Evolutionary conservation across 768 basidiomycete genomes (phyloP).

Genomic region (Neoboletus magnificus): DNA sequence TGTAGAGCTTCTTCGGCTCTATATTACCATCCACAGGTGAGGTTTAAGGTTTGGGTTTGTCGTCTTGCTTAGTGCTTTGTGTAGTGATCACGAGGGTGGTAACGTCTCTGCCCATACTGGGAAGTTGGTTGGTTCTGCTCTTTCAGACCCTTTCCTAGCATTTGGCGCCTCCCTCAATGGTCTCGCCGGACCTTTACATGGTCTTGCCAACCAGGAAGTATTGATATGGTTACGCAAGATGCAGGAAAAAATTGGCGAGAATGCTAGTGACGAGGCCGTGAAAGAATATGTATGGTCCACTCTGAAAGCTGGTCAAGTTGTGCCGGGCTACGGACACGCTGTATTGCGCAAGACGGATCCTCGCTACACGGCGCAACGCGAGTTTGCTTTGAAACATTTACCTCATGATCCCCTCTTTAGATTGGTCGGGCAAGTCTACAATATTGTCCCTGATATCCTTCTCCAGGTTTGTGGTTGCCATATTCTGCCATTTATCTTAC

Average conservation of each 20-base stretch:
- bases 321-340: conserved; percentile 89
- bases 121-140: conserved; percentile 90
- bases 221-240: conserved; percentile 93
- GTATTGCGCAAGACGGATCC: conserved; percentile 90
- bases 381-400: conserved; percentile 83
- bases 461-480: conserved; percentile 53
- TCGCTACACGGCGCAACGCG: conserved; percentile 85
- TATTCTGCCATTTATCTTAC: not conserved
- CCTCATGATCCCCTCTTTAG: conserved; percentile 90
- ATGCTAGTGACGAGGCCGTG: conserved; percentile 82
- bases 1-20: conserved; percentile 91
- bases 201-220: conserved; percentile 97
- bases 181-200: conserved; percentile 95
- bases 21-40: conserved; percentile 94
- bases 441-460: conserved; percentile 86
- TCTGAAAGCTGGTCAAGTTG: conserved; percentile 88
- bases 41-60: not conserved
- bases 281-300: conserved; percentile 95
- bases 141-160: conserved; percentile 96
- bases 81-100: conserved; percentile 94
- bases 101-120: conserved; percentile 97
- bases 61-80: not conserved
- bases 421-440: conserved; percentile 86
- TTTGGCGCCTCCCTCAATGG: conserved; percentile 93
- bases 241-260: conserved; percentile 84